Evolutionary conservation across 257 asterid species (phyloP).

Genomic region (Orobanche coerulescens): DNA sequence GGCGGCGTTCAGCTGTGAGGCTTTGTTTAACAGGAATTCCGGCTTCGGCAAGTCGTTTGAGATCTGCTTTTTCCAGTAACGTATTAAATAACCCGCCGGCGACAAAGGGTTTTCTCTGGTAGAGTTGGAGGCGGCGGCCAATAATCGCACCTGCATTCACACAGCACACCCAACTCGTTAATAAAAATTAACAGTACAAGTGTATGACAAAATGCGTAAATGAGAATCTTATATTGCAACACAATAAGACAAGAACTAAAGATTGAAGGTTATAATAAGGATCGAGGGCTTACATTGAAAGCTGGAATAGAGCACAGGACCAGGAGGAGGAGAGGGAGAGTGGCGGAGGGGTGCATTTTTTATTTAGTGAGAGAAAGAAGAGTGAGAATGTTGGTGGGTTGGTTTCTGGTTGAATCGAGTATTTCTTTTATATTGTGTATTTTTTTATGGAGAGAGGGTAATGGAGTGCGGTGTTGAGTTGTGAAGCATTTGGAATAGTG

Average conservation of each 20-base stretch:
- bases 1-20: slow-evolving; percentile 52
- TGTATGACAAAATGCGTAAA: slow-evolving; percentile 9
- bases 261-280: too few relatives aligned
- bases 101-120: slow-evolving; percentile 46
- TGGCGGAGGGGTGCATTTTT: slow-evolving; percentile 30
- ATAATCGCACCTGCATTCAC: slow-evolving; percentile 38
- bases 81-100: slow-evolving; percentile 41
- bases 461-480: too few relatives aligned
- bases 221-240: not conserved
- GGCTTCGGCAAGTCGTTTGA: slow-evolving; percentile 52
- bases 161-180: slow-evolving; percentile 3
- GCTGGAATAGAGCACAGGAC: slow-evolving; percentile 15
- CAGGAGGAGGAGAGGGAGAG: slow-evolving; percentile 21
- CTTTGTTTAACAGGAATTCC: slow-evolving; percentile 41
- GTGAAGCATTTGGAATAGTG: too few relatives aligned
- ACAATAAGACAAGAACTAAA: not conserved
- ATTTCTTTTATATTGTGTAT: too few relatives aligned
- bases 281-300: slow-evolving; percentile 29
- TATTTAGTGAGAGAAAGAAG: slow-evolving; percentile 27
- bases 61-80: slow-evolving; percentile 62
- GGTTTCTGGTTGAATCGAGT: too few relatives aligned
- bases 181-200: not conserved
- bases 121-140: slow-evolving; percentile 18
- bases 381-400: slow-evolving; percentile 37
- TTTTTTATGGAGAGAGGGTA: too few relatives aligned